Evolutionary conservation across 2,329 filamentous ascomycete genomes (phyloP), one percentile per base, ranked within the genome.

Genomic region (Phialophora verrucosa): DNA sequence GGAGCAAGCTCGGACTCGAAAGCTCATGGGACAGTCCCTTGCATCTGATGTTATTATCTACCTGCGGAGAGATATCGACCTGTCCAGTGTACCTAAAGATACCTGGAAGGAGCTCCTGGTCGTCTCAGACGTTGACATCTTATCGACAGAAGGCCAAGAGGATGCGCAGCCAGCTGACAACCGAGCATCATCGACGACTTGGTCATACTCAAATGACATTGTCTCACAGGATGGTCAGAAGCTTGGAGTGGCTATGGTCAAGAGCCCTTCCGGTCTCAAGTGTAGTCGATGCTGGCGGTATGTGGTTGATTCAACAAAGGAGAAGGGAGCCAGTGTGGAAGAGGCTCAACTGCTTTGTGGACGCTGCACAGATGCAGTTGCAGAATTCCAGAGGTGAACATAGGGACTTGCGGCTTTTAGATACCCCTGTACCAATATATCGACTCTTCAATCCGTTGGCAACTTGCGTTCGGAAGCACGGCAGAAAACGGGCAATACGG

Each of bases 241-340:
- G n/a, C 27, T 66, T 20, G 67, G 59, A 42, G 31, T 31, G 23
- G 70, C 32, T 20, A 29, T 62, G 20, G 67, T 66, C n/a, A 38
- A 32, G 20, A 70, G 62, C 50, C 68, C 69, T 51, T 57, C 55
- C 38, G 47, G 55, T 27, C 58, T 55, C 55, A 99, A 98, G 78
- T 99, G 95, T 76, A 84, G 87, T 0, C 84, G 95, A 59, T 99
- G 95, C 79, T 99, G 95, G 95, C 87, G 90, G 68, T 96, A 92
- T 77, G 84, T 90, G 35, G 69, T 69, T 6, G 59, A 61, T 50
- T 27, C 55, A 23, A 38, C 35, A 44, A 44, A 51, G 51, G 12
- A 47, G 14, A 32, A 29, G 12, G 8, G 25, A 25, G 12, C 44
- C 8, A 49, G 29, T 29, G 29, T 8, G 35, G 17, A 58, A n/a